Conservation (phyloP, 345 rosid species). For the Citrus unshiu region DNA sequence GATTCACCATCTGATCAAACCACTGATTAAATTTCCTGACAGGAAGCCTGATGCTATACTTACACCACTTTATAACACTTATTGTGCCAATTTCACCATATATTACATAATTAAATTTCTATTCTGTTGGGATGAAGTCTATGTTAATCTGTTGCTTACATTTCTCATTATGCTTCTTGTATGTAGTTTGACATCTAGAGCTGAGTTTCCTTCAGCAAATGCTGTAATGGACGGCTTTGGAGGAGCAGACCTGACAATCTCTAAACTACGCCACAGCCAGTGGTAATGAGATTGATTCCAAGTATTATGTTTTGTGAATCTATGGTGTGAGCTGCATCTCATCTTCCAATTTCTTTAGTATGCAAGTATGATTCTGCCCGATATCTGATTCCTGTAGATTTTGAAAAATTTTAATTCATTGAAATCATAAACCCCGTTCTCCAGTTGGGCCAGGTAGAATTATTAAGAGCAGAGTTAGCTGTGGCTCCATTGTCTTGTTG, state of each 20-base stretch:
- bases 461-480: no score
- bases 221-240: constrained; percentile 94
- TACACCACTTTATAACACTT: background rate
- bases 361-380: background rate
- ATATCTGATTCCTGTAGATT: background rate
- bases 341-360: background rate
- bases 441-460: background rate
- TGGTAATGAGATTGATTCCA: constrained; percentile 32
- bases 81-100: background rate
- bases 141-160: background rate
- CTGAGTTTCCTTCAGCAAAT: constrained; percentile 77
- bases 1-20: background rate
- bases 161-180: background rate
- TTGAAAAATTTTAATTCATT: background rate
- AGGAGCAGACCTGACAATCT: constrained; percentile 74
- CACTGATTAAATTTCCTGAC: background rate
- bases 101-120: no score
- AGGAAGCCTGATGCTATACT: background rate
- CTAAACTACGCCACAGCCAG: constrained; percentile 43
- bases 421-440: background rate
- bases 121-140: background rate
- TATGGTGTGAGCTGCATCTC: background rate
- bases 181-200: constrained; percentile 77
- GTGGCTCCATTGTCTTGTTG: no score
- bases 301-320: background rate